These are phyloP conservation scores for Stemphylium vesicarium DNA, from an alignment of 2,329 filamentous ascomycete species.

Conservation along the genomic window DNA sequence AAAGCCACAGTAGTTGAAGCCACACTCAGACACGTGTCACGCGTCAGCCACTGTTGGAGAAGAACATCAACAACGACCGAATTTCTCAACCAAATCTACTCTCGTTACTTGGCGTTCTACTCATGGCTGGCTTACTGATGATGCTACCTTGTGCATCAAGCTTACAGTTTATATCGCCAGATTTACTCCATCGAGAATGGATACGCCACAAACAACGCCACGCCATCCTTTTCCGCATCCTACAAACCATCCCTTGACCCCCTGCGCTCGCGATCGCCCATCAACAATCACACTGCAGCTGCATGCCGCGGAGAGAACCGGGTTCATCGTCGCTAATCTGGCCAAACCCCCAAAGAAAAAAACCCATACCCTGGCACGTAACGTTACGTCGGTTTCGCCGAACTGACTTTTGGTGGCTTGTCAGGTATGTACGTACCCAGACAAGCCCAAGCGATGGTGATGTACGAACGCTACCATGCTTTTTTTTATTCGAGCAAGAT, in stretches of 20 bases:
- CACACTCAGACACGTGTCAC: neutral
- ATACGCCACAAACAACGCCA: neutral
- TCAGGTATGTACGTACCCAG: neutral
- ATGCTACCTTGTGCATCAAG: neutral
- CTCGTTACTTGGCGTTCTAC: no score
- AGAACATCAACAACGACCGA: no score
- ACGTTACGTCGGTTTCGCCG: neutral
- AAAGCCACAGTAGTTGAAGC: slow-evolving; percentile 4
- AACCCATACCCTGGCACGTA: neutral
- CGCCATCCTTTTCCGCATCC: neutral
- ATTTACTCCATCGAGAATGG: no score
- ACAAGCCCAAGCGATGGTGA: neutral
- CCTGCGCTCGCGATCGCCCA: neutral
- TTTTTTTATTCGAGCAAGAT: neutral
- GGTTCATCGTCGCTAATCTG: neutral
- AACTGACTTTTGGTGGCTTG: neutral
- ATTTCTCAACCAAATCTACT: neutral
- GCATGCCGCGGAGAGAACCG: neutral
- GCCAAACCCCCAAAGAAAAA: neutral
- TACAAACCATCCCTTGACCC: neutral
- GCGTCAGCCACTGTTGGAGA: neutral
- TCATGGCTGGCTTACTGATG: no score
- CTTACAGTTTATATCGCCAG: neutral
- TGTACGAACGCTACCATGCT: neutral
- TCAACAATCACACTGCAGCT: neutral